Percentiles rank a stretch among this genome's conserved stretches.
Evolutionary conservation across 2,329 filamentous ascomycete genomes (phyloP).

Genomic region (Drechmeria coniospora): DNA sequence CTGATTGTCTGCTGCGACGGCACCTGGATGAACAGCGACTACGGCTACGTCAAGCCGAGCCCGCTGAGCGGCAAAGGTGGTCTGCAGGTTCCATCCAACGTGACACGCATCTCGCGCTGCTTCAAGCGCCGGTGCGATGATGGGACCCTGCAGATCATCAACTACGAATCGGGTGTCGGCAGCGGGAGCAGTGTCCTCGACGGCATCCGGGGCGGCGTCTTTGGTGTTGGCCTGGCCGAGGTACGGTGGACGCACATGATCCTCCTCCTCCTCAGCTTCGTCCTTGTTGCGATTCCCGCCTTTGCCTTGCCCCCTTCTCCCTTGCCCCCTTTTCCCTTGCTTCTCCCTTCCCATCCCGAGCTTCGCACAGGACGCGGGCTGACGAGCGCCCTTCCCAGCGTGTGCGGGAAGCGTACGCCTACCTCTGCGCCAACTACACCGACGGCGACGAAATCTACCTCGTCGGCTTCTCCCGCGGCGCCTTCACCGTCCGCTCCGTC

Average conservation of each 20-base stretch:
- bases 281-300: too few species aligned
- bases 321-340: too few species aligned
- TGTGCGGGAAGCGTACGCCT: conserved; percentile 46
- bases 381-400: too few species aligned
- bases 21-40: conserved; percentile 38
- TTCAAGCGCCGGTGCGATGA: conserved; percentile 35
- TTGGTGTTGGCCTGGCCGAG: conserved; percentile 38
- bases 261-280: too few species aligned
- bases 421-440: conserved; percentile 45
- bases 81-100: conserved; percentile 40
- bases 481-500: conserved; percentile 41
- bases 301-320: too few species aligned
- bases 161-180: conserved; percentile 46
- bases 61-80: conserved; percentile 20
- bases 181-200: conserved; percentile 34
- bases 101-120: conserved; percentile 43
- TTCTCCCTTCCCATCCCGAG: too few species aligned
- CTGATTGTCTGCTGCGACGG: conserved; percentile 38
- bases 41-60: conserved; percentile 26
- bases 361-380: too few species aligned
- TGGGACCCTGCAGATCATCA: conserved; percentile 40
- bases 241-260: conserved; percentile 15
- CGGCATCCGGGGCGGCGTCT: conserved; percentile 35
- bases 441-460: conserved; percentile 41
- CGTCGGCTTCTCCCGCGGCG: conserved; percentile 41